Percentiles rank a stretch among this genome's conserved stretches.
These are phyloP conservation scores for Vanilla planifolia DNA, from an alignment of 106 monocot species.

Conservation along the genomic window DNA sequence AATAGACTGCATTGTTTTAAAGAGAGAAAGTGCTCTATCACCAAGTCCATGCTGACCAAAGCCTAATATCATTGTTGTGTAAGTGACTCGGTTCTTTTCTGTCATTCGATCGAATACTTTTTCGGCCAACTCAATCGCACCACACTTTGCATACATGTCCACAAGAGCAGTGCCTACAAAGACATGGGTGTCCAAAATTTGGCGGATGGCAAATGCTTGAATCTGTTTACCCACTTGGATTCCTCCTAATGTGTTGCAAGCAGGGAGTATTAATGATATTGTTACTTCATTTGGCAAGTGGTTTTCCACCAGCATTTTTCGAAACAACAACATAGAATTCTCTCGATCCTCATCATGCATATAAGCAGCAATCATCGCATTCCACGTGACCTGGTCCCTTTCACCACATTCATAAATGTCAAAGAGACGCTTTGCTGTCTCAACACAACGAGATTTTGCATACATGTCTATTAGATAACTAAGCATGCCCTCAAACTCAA, in stretches of 20 bases:
- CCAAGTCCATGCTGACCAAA: slow-evolving; percentile 80
- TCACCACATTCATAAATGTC: slow-evolving; percentile 16
- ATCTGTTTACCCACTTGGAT: slow-evolving; percentile 51
- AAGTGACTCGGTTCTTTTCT: slow-evolving; percentile 58
- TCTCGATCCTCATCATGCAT: slow-evolving; percentile 40
- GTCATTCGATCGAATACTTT: slow-evolving; percentile 49
- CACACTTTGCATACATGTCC: slow-evolving; percentile 89
- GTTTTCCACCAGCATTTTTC: slow-evolving; percentile 39
- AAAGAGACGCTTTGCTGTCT: slow-evolving; percentile 55
- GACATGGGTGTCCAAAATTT: slow-evolving; percentile 41
- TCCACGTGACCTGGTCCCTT: slow-evolving; percentile 90
- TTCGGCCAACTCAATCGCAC: slow-evolving; percentile 55
- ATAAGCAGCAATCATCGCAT: slow-evolving; percentile 92
- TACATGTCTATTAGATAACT: slow-evolving; percentile 98
- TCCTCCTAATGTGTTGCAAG: slow-evolving; percentile 57
- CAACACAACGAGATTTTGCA: slow-evolving; percentile 64
- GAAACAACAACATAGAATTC: slow-evolving; percentile 43
- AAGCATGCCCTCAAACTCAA: slow-evolving; percentile 66
- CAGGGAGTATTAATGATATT: slow-evolving; percentile 61
- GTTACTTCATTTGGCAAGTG: slow-evolving; percentile 60
- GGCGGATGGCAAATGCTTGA: slow-evolving; percentile 67
- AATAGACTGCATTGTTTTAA: slow-evolving; percentile 42
- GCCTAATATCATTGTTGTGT: slow-evolving; percentile 84
- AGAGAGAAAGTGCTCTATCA: slow-evolving; percentile 56
- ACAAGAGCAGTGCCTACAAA: slow-evolving; percentile 81